Conservation (phyloP, 805 yeast genomes). For the Nakazawaea ernobii region DNA sequence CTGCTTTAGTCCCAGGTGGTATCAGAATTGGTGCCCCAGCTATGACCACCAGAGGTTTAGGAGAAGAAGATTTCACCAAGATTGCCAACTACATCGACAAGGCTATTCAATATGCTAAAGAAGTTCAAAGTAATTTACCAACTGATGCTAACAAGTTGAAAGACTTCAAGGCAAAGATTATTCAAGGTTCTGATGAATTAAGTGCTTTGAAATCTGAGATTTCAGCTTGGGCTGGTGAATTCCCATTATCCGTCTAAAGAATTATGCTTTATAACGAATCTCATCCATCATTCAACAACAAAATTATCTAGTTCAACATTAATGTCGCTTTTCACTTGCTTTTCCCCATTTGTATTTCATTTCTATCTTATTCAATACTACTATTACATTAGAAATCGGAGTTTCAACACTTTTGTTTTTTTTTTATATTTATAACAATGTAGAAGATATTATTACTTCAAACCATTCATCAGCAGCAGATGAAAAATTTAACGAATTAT, state of each 20-base stretch:
- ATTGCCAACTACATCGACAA: constrained; percentile 77
- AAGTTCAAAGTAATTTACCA: constrained; percentile 75
- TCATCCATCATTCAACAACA: not conserved
- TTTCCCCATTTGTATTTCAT: no score
- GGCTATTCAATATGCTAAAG: constrained; percentile 71
- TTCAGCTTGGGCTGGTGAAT: constrained; percentile 85
- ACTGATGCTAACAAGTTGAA: constrained; percentile 90
- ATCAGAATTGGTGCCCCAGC: constrained; percentile 98
- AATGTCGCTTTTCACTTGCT: not conserved
- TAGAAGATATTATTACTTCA: no score
- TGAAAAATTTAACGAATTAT: no score
- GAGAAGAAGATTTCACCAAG: constrained; percentile 76
- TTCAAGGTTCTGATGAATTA: constrained; percentile 67
- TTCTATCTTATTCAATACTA: no score
- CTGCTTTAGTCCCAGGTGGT: constrained; percentile 96
- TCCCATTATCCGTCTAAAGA: constrained; percentile 59
- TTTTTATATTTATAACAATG: no score
- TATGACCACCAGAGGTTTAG: constrained; percentile 95
- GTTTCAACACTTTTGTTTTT: no score
- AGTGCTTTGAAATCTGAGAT: constrained; percentile 69
- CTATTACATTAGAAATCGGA: no score
- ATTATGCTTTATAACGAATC: no score
- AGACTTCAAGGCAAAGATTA: constrained; percentile 86
- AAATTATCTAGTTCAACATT: not conserved
- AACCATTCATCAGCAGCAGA: no score